These are phyloP conservation scores for Agarophyton chilense DNA, from an alignment of 23 red algal genomes.

Conservation along the genomic window DNA sequence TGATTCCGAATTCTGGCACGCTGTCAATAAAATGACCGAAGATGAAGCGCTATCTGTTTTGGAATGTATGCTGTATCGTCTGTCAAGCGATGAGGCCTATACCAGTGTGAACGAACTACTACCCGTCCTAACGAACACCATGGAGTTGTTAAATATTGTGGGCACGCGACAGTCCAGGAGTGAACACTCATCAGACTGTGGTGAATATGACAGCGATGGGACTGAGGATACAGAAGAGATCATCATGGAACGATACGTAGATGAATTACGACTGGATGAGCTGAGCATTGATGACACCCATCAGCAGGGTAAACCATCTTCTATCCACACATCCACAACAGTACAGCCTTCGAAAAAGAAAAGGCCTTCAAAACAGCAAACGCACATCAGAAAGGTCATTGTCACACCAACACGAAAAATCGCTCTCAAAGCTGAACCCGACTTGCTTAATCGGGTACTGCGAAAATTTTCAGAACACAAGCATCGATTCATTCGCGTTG, in stretches of 20 bases:
- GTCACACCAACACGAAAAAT: conserved; percentile 17
- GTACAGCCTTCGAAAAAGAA: background rate
- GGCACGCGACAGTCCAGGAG: background rate
- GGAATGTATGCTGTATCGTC: conserved; percentile 34
- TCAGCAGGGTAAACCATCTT: background rate
- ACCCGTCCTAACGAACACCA: background rate
- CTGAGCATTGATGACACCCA: background rate
- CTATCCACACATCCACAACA: background rate
- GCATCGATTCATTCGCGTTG: conserved; percentile 28
- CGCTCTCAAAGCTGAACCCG: conserved; percentile 1
- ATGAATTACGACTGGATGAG: background rate
- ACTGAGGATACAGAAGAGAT: background rate
- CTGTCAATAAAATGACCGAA: background rate
- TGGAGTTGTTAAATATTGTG: background rate
- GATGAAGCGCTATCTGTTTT: conserved; percentile 9
- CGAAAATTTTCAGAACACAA: conserved; percentile 13
- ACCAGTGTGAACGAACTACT: background rate
- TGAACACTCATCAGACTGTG: background rate
- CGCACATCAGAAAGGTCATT: conserved; percentile 1
- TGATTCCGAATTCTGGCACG: conserved; percentile 10
- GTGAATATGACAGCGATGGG: background rate
- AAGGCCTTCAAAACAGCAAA: background rate
- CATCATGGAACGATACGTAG: background rate
- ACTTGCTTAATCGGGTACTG: conserved; percentile 51
- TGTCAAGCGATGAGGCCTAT: background rate